phyloP scores from a whole-genome alignment of 257 asterid genomes.

The Catharanthus roseus region DNA sequence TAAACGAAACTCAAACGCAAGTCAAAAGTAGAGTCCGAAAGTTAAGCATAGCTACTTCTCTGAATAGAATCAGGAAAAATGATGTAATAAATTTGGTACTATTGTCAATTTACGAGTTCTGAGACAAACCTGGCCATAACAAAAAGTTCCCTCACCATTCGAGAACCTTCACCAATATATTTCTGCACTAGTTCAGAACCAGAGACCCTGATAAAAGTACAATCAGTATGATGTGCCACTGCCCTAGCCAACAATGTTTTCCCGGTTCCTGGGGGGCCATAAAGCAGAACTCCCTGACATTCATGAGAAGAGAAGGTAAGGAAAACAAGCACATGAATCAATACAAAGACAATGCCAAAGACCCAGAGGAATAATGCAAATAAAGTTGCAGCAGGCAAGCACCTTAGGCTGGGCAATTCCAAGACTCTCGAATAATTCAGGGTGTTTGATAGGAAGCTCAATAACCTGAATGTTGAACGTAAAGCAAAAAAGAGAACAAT shows the following conservation, averaged over 20 bases:
- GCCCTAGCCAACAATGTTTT: slow-evolving; percentile 66
- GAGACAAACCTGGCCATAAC: slow-evolving; percentile 76
- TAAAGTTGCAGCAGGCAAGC: not conserved
- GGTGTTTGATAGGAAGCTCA: slow-evolving; percentile 71
- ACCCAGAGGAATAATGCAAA: not conserved
- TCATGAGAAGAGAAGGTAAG: not conserved
- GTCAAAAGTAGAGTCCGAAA: not conserved
- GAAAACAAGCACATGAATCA: not conserved
- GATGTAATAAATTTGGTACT: not conserved
- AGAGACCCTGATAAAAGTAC: slow-evolving; percentile 63
- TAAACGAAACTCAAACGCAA: not conserved
- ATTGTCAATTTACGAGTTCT: not conserved
- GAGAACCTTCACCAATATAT: slow-evolving; percentile 75
- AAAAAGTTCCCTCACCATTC: slow-evolving; percentile 93
- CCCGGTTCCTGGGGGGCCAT: slow-evolving; percentile 76
- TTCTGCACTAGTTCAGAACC: slow-evolving; percentile 69
- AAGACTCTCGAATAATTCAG: slow-evolving; percentile 64
- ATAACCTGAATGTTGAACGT: slow-evolving; percentile 37
- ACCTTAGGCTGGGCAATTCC: slow-evolving; percentile 90
- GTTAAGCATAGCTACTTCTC: not conserved
- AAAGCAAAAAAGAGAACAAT: not conserved
- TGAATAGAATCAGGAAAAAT: not conserved
- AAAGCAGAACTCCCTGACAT: slow-evolving; percentile 57
- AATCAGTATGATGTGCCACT: slow-evolving; percentile 71
- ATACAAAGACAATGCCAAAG: not conserved